Conservation (phyloP, 805 yeast species). For the Suhomyces pyralidae region DNA sequence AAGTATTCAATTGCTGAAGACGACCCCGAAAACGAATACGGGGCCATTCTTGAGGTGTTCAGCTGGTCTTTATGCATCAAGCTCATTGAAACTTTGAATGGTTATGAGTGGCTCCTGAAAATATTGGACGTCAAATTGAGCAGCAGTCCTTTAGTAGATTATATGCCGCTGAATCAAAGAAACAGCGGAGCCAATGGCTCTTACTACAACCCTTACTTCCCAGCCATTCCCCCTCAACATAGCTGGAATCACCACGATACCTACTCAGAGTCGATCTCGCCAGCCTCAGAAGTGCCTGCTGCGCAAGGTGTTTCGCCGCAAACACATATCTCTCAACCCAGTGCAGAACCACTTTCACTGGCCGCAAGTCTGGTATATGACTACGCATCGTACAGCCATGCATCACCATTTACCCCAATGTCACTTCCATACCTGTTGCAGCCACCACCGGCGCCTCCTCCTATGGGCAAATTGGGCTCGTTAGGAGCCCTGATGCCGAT, state of each 20-base stretch:
- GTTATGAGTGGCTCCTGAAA: constrained; percentile 22
- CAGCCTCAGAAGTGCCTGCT: background rate
- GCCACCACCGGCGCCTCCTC: background rate
- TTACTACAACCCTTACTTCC: background rate
- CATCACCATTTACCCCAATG: background rate
- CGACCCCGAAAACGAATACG: background rate
- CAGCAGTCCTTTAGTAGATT: background rate
- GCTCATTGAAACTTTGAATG: constrained; percentile 18
- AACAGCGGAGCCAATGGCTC: background rate
- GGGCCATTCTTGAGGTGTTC: constrained; percentile 5
- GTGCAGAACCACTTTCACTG: background rate
- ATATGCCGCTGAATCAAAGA: background rate
- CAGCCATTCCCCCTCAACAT: background rate
- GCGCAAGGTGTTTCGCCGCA: background rate
- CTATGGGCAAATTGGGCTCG: background rate
- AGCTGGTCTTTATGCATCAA: constrained; percentile 4
- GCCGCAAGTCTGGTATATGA: background rate
- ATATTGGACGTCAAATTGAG: constrained; percentile 15
- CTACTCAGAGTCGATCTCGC: background rate
- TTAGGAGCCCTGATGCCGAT: background rate
- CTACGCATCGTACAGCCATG: background rate
- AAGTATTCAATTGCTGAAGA: background rate
- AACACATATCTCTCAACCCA: background rate
- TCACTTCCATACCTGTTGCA: background rate
- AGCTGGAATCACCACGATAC: background rate